Evolutionary conservation across 148 eudicot genomes (phyloP).

Genomic region (Hydrangea macrophylla): DNA sequence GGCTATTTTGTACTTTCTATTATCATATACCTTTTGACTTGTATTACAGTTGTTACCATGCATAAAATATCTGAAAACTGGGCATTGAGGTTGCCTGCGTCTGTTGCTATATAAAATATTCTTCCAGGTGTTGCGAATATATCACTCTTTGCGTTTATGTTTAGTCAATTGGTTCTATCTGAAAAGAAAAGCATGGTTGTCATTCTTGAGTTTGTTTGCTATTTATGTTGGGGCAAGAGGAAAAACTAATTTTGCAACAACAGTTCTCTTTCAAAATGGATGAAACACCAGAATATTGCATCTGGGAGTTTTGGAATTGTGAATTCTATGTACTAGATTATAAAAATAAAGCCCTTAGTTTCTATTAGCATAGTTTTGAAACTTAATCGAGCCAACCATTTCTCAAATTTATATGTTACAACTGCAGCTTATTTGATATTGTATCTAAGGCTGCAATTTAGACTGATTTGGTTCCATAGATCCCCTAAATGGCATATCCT

Average conservation of each 20-base stretch:
- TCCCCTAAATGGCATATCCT: no score
- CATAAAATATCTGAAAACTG: neutral
- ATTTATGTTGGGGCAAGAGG: neutral
- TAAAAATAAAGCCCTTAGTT: no score
- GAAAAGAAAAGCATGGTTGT: neutral
- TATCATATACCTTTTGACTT: neutral
- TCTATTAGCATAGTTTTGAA: no score
- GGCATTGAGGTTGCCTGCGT: neutral
- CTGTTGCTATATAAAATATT: neutral
- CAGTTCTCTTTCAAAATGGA: neutral
- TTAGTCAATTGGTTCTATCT: neutral
- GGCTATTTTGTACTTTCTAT: neutral
- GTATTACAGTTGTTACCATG: neutral
- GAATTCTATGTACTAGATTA: no score
- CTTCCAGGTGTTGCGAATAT: constrained; percentile 5
- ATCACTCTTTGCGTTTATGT: no score
- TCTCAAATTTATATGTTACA: no score
- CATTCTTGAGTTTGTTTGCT: neutral
- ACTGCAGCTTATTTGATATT: no score
- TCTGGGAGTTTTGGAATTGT: no score
- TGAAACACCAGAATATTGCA: no score
- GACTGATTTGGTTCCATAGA: no score
- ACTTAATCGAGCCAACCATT: no score
- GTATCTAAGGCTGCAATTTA: no score
- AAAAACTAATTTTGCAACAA: neutral